Base-by-base conservation (phyloP, 768 basidiomycete genomes). In the Boletus insuetus region DNA sequence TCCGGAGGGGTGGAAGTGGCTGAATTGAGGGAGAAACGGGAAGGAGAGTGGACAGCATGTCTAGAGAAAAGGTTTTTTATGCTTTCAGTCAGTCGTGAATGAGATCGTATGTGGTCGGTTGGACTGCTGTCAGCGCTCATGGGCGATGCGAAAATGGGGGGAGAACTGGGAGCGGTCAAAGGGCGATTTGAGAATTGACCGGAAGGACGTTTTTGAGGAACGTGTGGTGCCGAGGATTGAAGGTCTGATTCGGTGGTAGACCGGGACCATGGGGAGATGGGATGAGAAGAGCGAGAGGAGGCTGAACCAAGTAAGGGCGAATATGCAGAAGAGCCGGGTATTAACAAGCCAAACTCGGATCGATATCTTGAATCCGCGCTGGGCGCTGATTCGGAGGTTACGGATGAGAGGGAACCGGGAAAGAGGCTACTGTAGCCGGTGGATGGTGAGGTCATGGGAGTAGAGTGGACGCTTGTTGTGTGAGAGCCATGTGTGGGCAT, bases 31-130 rank as follows among this genome's bases (percentile, higher is more conserved):
- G 68, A 61, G 45, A 62, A 45, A 0, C 66, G 63, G 1, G 69
- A 58, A 20, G 64, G 58, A 0, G 66, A 69, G 0, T 59, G 57
- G 1, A 63, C 46, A 1, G 66, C 58, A 6, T 75, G 72, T 49
- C 69, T 75, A 1, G 68, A 64, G 12, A 77, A 63, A 1, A 77
- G 64, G 11, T 66, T 70, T 64, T 74, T 76, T 43, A 77, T 70
- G 35, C 58, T 64, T n/a, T 59, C 32, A 3, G 68, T 45, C 10
- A 72, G 32, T 11, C 65, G 58, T 11, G 68, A 65, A 16, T 56
- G 51, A 20, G 57, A 50, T 14, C 54, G 57, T 2, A 49, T 43
- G 11, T 58, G 63, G 37, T 64, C 64, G 11, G 17, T 5, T 29
- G 46, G 35, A 16, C 8, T 22, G 43, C 5, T 45, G 45, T 55